Evolutionary conservation across 2,329 filamentous ascomycete species (phyloP), one percentile per base, ranked within the genome.

Genomic region (Trematosphaeria pertusa): DNA sequence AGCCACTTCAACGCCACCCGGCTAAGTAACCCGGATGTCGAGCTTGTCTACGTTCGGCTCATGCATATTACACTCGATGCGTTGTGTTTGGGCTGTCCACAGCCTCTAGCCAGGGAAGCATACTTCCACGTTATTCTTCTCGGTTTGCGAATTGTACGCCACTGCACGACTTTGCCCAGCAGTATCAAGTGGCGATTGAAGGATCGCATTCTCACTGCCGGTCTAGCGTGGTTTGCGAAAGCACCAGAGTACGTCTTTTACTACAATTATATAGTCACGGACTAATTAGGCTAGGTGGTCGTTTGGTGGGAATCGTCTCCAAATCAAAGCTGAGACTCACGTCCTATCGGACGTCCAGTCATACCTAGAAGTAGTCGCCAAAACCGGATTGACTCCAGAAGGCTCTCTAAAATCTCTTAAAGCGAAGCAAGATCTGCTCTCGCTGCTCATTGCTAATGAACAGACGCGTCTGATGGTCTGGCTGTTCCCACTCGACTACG

Each of bases 1-100:
- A 99, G 94, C 64, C 93, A 97, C 69, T 99, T 96, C 75, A 96
- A 91, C 67, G 91, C 95, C 2, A 92, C 89, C 10, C 84, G 92
- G n/a, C 79, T 97, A 19, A 87, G 90, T 19, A 96, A 87, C 58
- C 81, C 85, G 1, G 88, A 97, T 65, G 87, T 87, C 0, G 90
- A 96, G 60, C 83, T 84, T 49, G 81, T 92, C 3, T 97, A 97
- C 71, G 78, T 88, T 49, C 88, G 93, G 24, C 78, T 97, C 55
- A 83, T 97, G 47, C 84, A 88, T 55, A 77, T 87, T 21, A 97
- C 93, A 0, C 78, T 96, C 20, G 82, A 88, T 56, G 87, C 88
- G 0, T 77, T 97, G 61, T 62, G 52, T 22, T 30, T 24, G 10
- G 85, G 82, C 52, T 77, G 83, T 39, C 85, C 88, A 10, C 94